Percentiles rank a stretch among this genome's conserved stretches.
phyloP scores from a whole-genome alignment of 2,329 filamentous ascomycete species.

The Pseudomassariella vexata region DNA sequence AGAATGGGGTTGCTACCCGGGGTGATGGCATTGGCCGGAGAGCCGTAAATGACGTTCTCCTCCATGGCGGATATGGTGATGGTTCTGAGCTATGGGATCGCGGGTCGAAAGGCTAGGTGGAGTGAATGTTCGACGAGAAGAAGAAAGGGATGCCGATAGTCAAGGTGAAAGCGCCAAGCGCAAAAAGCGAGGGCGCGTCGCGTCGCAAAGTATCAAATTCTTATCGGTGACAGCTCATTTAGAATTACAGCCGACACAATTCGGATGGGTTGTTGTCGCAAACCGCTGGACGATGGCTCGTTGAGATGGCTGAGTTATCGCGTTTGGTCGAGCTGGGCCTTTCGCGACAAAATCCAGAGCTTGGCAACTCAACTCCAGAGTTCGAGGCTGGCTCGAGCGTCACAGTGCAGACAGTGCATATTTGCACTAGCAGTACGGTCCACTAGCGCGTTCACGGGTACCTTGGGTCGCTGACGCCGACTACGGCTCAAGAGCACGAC shows the following conservation, averaged over 20 bases:
- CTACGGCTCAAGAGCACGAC: too few relatives aligned
- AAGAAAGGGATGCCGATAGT: slow-evolving; percentile 5
- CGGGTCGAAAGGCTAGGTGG: slow-evolving; percentile 8
- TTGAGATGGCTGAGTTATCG: too few relatives aligned
- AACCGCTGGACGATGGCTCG: slow-evolving; percentile 1
- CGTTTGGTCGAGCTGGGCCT: too few relatives aligned
- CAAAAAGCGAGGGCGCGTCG: slow-evolving; percentile 2
- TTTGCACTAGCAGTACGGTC: too few relatives aligned
- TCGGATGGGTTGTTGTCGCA: slow-evolving; percentile 5
- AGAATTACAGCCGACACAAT: slow-evolving; percentile 3
- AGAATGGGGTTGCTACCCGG: slow-evolving; percentile 51
- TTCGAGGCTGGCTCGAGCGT: too few relatives aligned
- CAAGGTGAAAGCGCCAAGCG: too few relatives aligned
- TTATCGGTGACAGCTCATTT: not conserved
- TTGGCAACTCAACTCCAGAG: too few relatives aligned
- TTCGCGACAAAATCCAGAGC: too few relatives aligned
- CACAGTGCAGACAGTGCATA: too few relatives aligned
- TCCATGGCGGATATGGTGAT: slow-evolving; percentile 42
- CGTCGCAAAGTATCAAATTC: slow-evolving; percentile 2
- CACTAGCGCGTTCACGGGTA: too few relatives aligned
- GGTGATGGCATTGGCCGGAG: slow-evolving; percentile 49
- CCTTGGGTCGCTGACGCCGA: too few relatives aligned
- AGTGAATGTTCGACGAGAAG: slow-evolving; percentile 8
- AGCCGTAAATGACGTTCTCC: slow-evolving; percentile 49
- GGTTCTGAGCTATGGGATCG: too few relatives aligned